Percentiles rank a stretch among this genome's conserved stretches.
Evolutionary conservation across 2,329 filamentous ascomycete genomes (phyloP).

Genomic region (Fusarium sp.): DNA sequence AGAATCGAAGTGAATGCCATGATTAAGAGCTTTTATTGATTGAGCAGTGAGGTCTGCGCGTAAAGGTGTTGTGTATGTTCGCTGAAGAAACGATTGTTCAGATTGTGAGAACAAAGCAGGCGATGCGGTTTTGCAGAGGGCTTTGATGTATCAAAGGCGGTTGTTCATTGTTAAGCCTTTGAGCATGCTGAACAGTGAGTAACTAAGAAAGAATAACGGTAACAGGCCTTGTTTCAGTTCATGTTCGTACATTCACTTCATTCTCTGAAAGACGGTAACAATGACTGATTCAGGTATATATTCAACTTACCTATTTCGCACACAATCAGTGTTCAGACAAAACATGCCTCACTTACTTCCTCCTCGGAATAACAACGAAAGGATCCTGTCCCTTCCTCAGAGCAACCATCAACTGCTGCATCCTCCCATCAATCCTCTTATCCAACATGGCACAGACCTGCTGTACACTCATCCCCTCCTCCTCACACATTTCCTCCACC

Average conservation of each 20-base stretch:
- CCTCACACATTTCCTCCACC: slow-evolving; percentile 32
- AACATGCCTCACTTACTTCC: neutral
- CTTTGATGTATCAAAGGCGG: neutral
- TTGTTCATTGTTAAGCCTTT: neutral
- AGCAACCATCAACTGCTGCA: slow-evolving; percentile 35
- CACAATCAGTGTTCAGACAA: too few species aligned
- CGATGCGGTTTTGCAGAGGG: neutral
- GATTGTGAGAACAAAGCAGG: slow-evolving; percentile 1
- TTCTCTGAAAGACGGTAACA: neutral
- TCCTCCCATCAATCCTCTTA: slow-evolving; percentile 37
- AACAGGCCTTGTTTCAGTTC: neutral
- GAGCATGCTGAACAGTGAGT: neutral
- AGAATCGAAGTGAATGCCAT: neutral
- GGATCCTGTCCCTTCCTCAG: slow-evolving; percentile 38
- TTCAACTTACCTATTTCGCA: neutral
- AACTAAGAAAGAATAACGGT: neutral
- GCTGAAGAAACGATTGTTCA: neutral
- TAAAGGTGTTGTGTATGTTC: neutral
- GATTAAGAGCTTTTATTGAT: neutral
- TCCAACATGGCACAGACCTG: slow-evolving; percentile 35
- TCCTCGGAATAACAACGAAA: slow-evolving; percentile 27
- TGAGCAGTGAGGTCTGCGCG: neutral
- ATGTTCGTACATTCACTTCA: too few species aligned
- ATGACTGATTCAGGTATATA: neutral
- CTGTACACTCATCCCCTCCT: neutral